phyloP scores from a whole-genome alignment of 441 rosid species.

The Geranium incanum region DNA sequence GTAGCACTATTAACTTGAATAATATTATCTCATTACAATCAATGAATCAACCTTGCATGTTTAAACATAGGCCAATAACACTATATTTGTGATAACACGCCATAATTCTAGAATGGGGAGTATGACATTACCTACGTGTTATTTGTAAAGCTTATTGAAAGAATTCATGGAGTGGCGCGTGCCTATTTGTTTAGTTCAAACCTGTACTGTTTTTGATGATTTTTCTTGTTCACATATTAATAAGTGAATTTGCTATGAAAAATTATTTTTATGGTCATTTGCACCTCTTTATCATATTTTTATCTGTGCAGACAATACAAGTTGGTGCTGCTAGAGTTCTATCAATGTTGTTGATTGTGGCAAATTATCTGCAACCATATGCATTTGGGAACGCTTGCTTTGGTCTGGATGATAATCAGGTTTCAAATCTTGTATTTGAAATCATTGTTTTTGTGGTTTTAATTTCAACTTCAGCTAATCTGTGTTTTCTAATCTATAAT shows the following conservation, averaged over 20 bases:
- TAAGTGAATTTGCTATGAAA: background rate
- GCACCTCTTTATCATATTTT: conserved; percentile 4
- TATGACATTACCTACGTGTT: background rate
- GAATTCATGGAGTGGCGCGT: background rate
- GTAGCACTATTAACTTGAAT: background rate
- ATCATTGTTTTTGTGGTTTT: conserved; percentile 17
- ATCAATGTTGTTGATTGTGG: conserved; percentile 46
- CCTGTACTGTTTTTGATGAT: background rate
- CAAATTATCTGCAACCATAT: conserved; percentile 51
- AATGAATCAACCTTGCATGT: background rate
- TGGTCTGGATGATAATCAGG: conserved; percentile 70
- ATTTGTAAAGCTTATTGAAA: background rate
- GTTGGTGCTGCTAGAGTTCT: conserved; percentile 61
- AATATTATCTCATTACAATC: background rate
- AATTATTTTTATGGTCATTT: background rate
- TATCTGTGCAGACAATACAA: conserved; percentile 64
- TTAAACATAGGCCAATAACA: background rate
- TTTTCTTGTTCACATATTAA: background rate
- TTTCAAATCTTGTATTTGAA: conserved; percentile 27
- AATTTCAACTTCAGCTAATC: conserved; percentile 6
- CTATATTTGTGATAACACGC: background rate
- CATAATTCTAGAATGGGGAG: background rate
- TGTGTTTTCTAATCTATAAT: conserved; percentile 18
- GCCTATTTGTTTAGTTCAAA: background rate
- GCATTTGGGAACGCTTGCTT: conserved; percentile 47